These are phyloP conservation scores for Fagus sylvatica DNA, from an alignment of 306 rosid species.

Conservation along the genomic window DNA sequence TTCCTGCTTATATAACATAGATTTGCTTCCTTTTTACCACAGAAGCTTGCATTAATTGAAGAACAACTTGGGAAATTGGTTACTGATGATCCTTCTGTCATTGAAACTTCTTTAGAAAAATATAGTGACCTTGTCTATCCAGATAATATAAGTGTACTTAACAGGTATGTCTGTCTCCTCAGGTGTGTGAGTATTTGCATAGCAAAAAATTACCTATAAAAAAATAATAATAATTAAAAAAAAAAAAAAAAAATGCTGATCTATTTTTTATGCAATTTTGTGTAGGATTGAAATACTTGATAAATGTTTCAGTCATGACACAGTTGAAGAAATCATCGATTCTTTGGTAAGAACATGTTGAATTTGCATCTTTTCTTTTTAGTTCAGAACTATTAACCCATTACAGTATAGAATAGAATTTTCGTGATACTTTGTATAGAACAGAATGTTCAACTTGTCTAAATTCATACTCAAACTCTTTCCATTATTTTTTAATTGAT, in stretches of 20 bases:
- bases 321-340: constrained; percentile 88
- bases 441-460: not conserved
- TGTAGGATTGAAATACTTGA: constrained; percentile 71
- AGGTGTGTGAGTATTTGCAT: too few species aligned
- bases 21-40: constrained; percentile 27
- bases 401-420: not conserved
- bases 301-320: constrained; percentile 75
- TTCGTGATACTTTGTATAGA: not conserved
- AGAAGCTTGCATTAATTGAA: constrained; percentile 82
- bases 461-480: not conserved
- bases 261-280: constrained; percentile 20
- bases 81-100: constrained; percentile 85
- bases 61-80: constrained; percentile 73
- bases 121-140: constrained; percentile 63
- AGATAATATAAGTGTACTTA: constrained; percentile 49
- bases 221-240: too few species aligned
- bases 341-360: constrained; percentile 56
- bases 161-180: constrained; percentile 47
- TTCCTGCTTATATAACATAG: constrained; percentile 6
- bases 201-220: too few species aligned
- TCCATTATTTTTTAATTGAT: not conserved
- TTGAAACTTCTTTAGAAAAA: constrained; percentile 77
- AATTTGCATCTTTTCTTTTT: constrained; percentile 10
- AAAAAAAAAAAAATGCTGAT: not conserved
- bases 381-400: constrained; percentile 13